phyloP scores from a whole-genome alignment of 2,329 filamentous ascomycete genomes.

The Phialocephala subalpina region DNA sequence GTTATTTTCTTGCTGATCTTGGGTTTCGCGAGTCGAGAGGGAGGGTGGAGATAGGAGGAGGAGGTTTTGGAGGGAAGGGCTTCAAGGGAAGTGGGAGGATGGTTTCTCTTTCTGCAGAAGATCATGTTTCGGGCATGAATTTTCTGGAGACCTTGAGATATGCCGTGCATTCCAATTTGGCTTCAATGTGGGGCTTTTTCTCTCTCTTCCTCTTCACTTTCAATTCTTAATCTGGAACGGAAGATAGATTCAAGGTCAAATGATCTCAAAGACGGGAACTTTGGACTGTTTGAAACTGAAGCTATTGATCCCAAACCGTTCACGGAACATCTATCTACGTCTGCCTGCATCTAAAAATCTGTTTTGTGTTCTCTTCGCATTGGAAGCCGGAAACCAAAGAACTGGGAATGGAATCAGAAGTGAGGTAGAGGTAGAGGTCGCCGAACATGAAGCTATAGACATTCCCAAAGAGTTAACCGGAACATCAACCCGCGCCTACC shows the following conservation, averaged over 20 bases:
- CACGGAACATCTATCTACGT: too few relatives aligned
- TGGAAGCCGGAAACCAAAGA: too few relatives aligned
- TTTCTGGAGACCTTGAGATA: background rate
- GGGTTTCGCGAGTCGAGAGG: background rate
- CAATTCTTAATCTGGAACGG: background rate
- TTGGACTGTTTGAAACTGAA: too few relatives aligned
- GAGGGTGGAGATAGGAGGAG: background rate
- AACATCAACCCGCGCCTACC: conserved; percentile 3
- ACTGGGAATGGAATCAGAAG: too few relatives aligned
- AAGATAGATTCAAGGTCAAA: background rate
- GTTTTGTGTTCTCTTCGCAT: too few relatives aligned
- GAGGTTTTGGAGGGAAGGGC: background rate
- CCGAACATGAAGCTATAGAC: conserved; percentile 1
- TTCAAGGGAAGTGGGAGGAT: background rate
- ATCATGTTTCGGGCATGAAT: background rate
- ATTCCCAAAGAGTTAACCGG: background rate
- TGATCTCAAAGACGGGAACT: background rate
- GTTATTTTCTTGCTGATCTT: background rate
- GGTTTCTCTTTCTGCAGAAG: background rate
- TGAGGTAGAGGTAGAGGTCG: background rate
- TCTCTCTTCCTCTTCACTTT: background rate
- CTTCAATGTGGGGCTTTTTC: too few relatives aligned
- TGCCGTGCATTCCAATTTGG: too few relatives aligned
- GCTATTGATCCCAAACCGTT: too few relatives aligned
- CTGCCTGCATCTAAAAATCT: too few relatives aligned